These are phyloP conservation scores for Miscanthus sacchariflorus DNA, from an alignment of 202 grass and related monocot species.

Conservation along the genomic window DNA sequence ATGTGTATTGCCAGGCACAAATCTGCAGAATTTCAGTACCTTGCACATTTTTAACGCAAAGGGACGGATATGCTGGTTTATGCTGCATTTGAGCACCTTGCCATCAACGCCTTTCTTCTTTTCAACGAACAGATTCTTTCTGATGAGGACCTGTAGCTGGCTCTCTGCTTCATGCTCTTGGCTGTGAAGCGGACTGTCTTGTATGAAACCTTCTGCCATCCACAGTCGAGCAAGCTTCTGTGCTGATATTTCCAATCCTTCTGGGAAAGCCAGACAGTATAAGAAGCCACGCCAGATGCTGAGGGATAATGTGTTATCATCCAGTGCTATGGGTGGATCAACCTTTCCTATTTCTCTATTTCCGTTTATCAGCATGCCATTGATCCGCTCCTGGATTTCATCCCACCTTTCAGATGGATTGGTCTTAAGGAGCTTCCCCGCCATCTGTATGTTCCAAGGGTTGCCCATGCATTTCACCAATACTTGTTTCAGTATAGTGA, in stretches of 20 bases:
- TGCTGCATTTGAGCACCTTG: background rate
- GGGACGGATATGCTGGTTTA: background rate
- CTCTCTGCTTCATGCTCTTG: background rate
- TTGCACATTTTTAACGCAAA: background rate
- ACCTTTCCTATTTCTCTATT: background rate
- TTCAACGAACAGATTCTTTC: background rate
- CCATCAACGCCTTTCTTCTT: background rate
- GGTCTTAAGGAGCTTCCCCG: background rate
- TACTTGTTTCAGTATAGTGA: background rate
- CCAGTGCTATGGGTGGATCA: background rate
- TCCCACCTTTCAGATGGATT: background rate
- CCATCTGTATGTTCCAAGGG: background rate
- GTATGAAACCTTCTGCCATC: constrained; percentile 1
- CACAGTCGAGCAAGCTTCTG: background rate
- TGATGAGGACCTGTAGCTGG: background rate
- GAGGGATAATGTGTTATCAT: background rate
- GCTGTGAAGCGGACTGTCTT: background rate
- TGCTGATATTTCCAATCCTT: background rate
- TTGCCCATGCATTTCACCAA: background rate
- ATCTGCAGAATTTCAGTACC: background rate
- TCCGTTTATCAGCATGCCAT: background rate
- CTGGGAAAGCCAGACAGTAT: constrained; percentile 5
- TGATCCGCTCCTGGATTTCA: background rate
- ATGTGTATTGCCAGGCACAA: background rate
- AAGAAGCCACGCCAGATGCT: background rate